Conservation (phyloP, 2,329 filamentous ascomycete genomes). For the Davidsoniella neocaledoniae region DNA sequence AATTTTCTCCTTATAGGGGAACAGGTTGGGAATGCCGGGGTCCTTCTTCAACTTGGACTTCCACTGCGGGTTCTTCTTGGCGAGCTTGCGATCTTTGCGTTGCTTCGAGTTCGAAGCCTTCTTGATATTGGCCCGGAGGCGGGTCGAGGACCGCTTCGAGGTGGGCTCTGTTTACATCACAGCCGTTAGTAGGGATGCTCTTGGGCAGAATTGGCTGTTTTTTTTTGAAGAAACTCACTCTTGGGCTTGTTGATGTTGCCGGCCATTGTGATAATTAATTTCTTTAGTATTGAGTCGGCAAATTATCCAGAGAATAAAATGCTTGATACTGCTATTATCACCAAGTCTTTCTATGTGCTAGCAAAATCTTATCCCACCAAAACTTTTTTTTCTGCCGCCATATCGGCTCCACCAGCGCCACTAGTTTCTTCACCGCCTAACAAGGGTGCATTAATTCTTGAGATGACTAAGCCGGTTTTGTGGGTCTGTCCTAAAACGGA, state of each 20-base stretch:
- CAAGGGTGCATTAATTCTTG: not conserved
- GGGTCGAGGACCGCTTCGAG: slow-evolving; percentile 81
- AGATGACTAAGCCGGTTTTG: not conserved
- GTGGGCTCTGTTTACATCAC: slow-evolving; percentile 51
- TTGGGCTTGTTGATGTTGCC: slow-evolving; percentile 38
- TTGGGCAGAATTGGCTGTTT: not conserved
- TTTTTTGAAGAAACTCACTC: slow-evolving; percentile 23
- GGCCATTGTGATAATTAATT: slow-evolving; percentile 24
- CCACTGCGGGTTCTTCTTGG: slow-evolving; percentile 97
- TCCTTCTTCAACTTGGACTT: slow-evolving; percentile 91
- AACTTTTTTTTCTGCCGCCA: slow-evolving; percentile 13
- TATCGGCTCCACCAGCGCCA: slow-evolving; percentile 7
- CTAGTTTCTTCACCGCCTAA: slow-evolving; percentile 6
- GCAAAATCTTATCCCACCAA: slow-evolving; percentile 8
- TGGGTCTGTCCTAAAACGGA: slow-evolving; percentile 3
- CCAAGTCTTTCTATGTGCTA: not conserved
- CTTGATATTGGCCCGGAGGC: slow-evolving; percentile 87
- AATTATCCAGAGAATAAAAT: not conserved
- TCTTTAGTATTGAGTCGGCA: not conserved
- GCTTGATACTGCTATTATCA: not conserved
- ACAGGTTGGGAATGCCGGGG: slow-evolving; percentile 90
- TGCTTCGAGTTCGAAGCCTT: slow-evolving; percentile 85
- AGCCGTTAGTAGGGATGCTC: too few relatives aligned
- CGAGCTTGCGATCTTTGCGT: slow-evolving; percentile 71
- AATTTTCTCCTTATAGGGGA: slow-evolving; percentile 93